Evolutionary conservation across 345 rosid genomes (phyloP).

Genomic region (Camelina neglecta): DNA sequence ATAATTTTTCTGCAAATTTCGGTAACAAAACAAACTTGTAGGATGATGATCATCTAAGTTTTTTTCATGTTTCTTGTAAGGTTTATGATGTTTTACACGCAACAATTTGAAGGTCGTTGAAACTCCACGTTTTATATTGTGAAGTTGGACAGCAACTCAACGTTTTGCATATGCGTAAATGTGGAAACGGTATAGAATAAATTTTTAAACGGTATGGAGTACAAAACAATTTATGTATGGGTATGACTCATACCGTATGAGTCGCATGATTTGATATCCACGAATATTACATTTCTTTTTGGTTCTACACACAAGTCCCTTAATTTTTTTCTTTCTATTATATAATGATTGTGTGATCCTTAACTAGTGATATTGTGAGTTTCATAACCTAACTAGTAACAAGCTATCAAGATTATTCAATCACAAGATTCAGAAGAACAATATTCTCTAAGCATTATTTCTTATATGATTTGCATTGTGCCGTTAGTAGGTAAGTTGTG

Average conservation of each 20-base stretch:
- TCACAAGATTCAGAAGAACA: not conserved
- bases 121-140: not conserved
- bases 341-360: not conserved
- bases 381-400: no score
- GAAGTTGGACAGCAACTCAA: not conserved
- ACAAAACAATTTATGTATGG: not conserved
- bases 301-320: not conserved
- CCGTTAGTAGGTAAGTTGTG: no score
- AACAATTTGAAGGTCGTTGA: not conserved
- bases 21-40: not conserved
- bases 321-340: no score
- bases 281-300: not conserved
- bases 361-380: not conserved
- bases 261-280: not conserved
- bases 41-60: not conserved
- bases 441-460: no score
- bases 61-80: not conserved
- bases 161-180: slow-evolving; percentile 10
- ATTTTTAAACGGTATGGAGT: slow-evolving; percentile 6
- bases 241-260: not conserved
- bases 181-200: slow-evolving; percentile 3
- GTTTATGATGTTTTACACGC: slow-evolving; percentile 1
- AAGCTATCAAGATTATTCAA: no score
- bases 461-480: no score
- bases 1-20: not conserved